Base-by-base conservation (phyloP, 2,329 filamentous ascomycete species). In the Decorospora gaudefroyi region DNA sequence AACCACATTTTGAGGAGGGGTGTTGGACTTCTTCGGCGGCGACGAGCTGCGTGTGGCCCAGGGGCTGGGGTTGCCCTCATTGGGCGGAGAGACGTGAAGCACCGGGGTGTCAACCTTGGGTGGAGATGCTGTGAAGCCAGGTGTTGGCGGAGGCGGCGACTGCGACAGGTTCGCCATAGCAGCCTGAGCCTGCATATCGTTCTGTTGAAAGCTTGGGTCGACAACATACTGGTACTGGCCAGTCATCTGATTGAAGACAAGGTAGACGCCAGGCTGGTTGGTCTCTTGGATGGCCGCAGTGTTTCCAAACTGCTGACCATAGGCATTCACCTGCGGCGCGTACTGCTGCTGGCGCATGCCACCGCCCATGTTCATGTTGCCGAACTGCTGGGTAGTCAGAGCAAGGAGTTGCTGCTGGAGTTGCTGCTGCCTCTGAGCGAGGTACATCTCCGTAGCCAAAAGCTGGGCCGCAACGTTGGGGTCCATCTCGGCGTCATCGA, bases 361-460 rank as follows among this genome's bases (percentile, higher is more conserved):
- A 28, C 53, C 62, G 64, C 79, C 85, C 46, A 95, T 68, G 69
- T 79, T 90, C 73, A 95, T 76, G 55, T 82, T 83, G 32, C 61
- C 61, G 31, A 69, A 69, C 52, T 69, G 65, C 53, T 69, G 66
- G n/a, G 64, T 64, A 63, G 92, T 93, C 16, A 96, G 84, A 55
- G 77, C 88, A 58, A 90, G 82, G 56, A 97, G 80, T 74, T 97
- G 90, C 74, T 96, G 91, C 74, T 97, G 91, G 38, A 97, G 83
- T 54, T 88, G 87, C 74, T 96, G 90, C 74, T 97, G 92, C 73
- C 96, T 91, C 67, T 96, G 90, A 27, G 90, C 90, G 36, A 99
- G 80, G 66, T 95, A 95, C 68, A 93, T 76, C 70, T 96, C 96
- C 62, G 90, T 95, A 44, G 90, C 87, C 64, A 96, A 82, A 53